Conservation (phyloP, 208 protist species). For the Crithidia expoeki region DNA sequence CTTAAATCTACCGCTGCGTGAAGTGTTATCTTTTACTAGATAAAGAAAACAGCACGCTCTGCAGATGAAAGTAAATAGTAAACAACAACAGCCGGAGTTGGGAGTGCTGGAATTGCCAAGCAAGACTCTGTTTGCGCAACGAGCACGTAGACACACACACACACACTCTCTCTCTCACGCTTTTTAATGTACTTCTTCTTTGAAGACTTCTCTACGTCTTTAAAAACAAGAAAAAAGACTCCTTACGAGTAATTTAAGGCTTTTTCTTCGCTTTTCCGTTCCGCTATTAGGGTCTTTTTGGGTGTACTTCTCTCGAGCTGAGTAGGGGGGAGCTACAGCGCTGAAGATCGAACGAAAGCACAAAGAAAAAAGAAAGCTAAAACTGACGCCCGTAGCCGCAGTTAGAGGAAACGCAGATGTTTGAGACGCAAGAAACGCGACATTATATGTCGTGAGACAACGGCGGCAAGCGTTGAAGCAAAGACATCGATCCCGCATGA, state of each 20-base stretch:
- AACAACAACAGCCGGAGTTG: neutral
- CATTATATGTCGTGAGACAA: too few species aligned
- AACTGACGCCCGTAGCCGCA: neutral
- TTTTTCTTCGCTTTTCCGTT: too few species aligned
- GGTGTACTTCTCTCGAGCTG: conserved; percentile 9
- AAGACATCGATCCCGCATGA: too few species aligned
- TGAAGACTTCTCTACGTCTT: conserved; percentile 7
- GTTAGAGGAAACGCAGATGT: neutral
- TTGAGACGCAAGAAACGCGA: too few species aligned
- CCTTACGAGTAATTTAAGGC: too few species aligned
- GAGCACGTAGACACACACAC: neutral
- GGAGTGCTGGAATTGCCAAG: too few species aligned
- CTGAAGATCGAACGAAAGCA: conserved; percentile 15
- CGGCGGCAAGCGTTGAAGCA: too few species aligned
- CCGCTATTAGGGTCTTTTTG: too few species aligned
- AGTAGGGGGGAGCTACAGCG: conserved; percentile 10
- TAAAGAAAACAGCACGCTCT: conserved; percentile 19
- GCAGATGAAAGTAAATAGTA: conserved; percentile 1
- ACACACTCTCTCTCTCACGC: neutral
- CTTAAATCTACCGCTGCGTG: neutral
- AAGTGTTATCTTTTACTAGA: conserved; percentile 15
- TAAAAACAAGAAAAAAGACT: conserved; percentile 3
- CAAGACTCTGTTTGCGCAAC: neutral
- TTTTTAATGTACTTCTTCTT: conserved; percentile 2
- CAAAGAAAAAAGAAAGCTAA: conserved; percentile 4